These are phyloP conservation scores for Cystofilobasidium capitatum DNA, from an alignment of 768 basidiomycete genomes.

Conservation along the genomic window DNA sequence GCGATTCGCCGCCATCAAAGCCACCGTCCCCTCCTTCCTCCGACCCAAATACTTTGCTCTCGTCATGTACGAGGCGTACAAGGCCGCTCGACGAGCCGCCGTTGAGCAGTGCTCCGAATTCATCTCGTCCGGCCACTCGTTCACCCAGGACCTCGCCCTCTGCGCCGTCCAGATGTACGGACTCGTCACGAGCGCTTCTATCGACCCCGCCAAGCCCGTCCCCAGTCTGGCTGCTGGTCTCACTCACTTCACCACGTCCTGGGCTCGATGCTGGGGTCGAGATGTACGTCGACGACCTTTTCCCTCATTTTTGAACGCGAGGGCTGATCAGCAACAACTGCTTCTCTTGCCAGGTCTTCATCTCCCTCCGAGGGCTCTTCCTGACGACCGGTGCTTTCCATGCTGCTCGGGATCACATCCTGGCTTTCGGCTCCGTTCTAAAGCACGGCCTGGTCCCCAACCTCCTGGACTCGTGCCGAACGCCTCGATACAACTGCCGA, in stretches of 20 bases:
- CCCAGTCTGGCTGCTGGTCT: conserved; percentile 88
- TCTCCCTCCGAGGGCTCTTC: conserved; percentile 85
- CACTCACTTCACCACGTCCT: conserved; percentile 83
- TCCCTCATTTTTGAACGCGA: background rate
- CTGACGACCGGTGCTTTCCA: conserved; percentile 71
- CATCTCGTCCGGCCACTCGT: conserved; percentile 68
- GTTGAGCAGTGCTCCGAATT: conserved; percentile 85
- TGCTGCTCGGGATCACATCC: conserved; percentile 76
- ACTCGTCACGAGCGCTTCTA: conserved; percentile 75
- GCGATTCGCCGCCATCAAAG: conserved; percentile 72
- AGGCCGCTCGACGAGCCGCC: conserved; percentile 69
- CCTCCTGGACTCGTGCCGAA: conserved; percentile 76
- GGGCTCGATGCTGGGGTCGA: conserved; percentile 96
- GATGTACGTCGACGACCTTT: conserved; percentile 34
- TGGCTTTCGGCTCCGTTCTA: conserved; percentile 45
- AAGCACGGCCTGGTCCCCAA: conserved; percentile 72
- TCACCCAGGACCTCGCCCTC: conserved; percentile 82
- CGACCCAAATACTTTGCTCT: conserved; percentile 95
- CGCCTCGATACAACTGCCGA: conserved; percentile 84
- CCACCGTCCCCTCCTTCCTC: conserved; percentile 68
- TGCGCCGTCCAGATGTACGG: conserved; percentile 70
- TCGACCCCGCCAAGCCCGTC: conserved; percentile 53
- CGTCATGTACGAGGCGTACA: conserved; percentile 81
- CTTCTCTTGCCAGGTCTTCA: conserved; percentile 46
- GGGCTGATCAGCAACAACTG: background rate